These are phyloP conservation scores for Chenopodium suecicum DNA, from an alignment of 148 eudicot genomes.

Conservation along the genomic window DNA sequence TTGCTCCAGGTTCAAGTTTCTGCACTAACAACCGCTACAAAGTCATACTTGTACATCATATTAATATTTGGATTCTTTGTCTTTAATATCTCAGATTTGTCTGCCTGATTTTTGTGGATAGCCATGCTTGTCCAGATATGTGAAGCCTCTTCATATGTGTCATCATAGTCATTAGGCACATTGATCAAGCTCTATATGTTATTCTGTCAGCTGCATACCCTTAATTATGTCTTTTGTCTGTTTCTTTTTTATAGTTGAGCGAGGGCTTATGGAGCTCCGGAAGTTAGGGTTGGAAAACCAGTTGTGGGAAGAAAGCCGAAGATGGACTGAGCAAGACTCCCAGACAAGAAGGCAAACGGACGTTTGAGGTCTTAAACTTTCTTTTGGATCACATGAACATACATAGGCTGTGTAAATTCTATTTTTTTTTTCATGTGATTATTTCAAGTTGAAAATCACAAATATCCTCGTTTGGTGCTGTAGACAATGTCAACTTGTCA, in stretches of 20 bases:
- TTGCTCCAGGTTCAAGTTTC: not conserved
- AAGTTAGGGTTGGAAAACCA: constrained; percentile 72
- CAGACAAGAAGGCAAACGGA: constrained; percentile 36
- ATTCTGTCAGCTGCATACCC: too few species aligned
- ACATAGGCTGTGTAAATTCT: not conserved
- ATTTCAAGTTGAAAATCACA: not conserved
- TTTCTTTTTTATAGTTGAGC: constrained; percentile 49
- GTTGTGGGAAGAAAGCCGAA: constrained; percentile 76
- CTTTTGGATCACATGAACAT: not conserved
- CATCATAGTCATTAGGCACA: not conserved
- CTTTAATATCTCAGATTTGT: not conserved
- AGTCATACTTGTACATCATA: not conserved
- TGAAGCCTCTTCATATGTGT: not conserved
- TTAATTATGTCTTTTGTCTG: not conserved
- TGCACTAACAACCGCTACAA: not conserved
- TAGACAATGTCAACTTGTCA: not conserved
- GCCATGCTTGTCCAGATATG: not conserved
- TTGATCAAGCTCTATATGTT: not conserved
- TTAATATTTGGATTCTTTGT: not conserved
- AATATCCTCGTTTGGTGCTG: not conserved
- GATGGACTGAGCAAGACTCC: constrained; percentile 43
- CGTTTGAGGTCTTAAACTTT: constrained; percentile 5
- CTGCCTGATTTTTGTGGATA: not conserved
- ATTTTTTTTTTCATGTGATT: not conserved
- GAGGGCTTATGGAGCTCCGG: constrained; percentile 75